Evolutionary conservation across 1,284 basidiomycete species (phyloP), one percentile per base, ranked within the genome.

Genomic region (Volvariella surrecta): DNA sequence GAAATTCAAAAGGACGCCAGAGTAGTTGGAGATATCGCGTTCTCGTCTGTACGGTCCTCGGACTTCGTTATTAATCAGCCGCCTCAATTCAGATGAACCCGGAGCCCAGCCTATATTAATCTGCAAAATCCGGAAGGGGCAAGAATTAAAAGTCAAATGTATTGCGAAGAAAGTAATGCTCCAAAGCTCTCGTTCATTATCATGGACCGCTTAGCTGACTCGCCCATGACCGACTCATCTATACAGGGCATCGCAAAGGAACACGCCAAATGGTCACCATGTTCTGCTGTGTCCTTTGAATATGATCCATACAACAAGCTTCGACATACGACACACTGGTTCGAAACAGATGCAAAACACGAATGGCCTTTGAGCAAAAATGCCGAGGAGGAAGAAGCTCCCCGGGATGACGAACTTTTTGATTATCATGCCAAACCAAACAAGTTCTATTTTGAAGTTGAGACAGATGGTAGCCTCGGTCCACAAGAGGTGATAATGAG

Each of bases 231-330:
- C 16, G 11, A 13, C 22, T 6, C 34, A 38, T 16, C 42, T 40
- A 22, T 44, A 28, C 44, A 96, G 90, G 95, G 95, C 20, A 88
- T 97, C 48, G 93, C 93, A 6, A 97, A 99, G 68, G 93, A 98
- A 59, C 96, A 99, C 59, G 93, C 96, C 4, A 99, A 99, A 67
- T 99, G 95, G 93, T 96, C 92, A 0, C 95, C 96, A 10, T 89
- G 93, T 46, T 89, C 92, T 1, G 93, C 96, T 1, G 83, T 99
- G 16, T 82, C 86, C 1, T 99, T 96, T 55, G 96, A 99, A 66
- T 99, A 99, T 57, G 96, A 99, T 63, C 96, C 96, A 10, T 79
- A 98, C 69, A 99, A 99, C 70, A 90, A 91, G 60, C 72, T 99
- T 22, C 79, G 92, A 46, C 96, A 99, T 64, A 99, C 96, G 1